phyloP scores from a whole-genome alignment of 1,139 yeast species.

The Pneumocystis carinii region DNA sequence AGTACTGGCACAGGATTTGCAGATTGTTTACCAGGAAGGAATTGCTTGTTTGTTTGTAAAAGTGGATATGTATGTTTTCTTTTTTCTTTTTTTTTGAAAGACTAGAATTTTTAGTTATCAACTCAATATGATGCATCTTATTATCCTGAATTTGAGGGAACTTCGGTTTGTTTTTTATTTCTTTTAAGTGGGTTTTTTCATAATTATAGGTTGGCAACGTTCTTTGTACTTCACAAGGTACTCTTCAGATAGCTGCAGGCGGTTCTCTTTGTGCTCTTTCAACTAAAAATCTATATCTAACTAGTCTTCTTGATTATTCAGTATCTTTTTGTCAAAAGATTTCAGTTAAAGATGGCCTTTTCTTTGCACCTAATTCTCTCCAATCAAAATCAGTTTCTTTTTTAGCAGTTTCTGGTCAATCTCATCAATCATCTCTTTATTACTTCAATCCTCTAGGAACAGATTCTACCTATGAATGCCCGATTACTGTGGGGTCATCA shows the following conservation, averaged over 20 bases:
- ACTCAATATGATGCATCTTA: slow-evolving; percentile 73
- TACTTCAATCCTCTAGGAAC: slow-evolving; percentile 83
- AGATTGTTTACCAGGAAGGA: background rate
- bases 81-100: slow-evolving; percentile 37
- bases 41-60: background rate
- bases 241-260: slow-evolving; percentile 44
- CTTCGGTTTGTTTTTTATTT: slow-evolving; percentile 87
- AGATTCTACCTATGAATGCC: slow-evolving; percentile 59
- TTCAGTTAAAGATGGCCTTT: slow-evolving; percentile 83
- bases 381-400: slow-evolving; percentile 32
- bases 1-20: background rate
- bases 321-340: slow-evolving; percentile 89
- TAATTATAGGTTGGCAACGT: slow-evolving; percentile 84
- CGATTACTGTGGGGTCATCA: slow-evolving; percentile 77
- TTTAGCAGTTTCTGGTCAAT: slow-evolving; percentile 67
- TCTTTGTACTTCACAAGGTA: slow-evolving; percentile 57
- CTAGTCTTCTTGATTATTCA: slow-evolving; percentile 10
- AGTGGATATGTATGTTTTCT: background rate
- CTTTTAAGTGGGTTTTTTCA: slow-evolving; percentile 90
- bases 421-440: slow-evolving; percentile 68
- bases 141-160: slow-evolving; percentile 86
- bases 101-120: slow-evolving; percentile 51
- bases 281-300: slow-evolving; percentile 49
- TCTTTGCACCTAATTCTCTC: slow-evolving; percentile 72
- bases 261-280: slow-evolving; percentile 55